A percentile compares a stretch with the other conserved stretches of the same genome.
These are phyloP conservation scores for Penicillium ochrochloron DNA, from an alignment of 495 filamentous ascomycete genomes.

Conservation along the genomic window DNA sequence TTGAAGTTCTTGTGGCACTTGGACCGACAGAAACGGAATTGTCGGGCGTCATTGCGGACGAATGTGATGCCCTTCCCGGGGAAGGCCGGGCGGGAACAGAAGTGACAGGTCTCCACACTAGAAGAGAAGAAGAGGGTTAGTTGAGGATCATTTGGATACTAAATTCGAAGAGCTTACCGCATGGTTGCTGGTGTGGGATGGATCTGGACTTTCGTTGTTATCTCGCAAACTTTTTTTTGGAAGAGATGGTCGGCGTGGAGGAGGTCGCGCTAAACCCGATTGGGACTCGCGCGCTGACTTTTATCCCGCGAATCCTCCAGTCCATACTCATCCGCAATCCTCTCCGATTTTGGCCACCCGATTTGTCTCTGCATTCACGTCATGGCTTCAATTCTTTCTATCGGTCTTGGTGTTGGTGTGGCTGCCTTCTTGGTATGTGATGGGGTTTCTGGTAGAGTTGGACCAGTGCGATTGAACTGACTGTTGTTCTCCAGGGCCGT, in stretches of 20 bases:
- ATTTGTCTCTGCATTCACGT: slow-evolving; percentile 21
- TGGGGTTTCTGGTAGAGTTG: neutral
- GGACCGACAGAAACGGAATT: slow-evolving; percentile 69
- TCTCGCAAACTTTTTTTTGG: slow-evolving; percentile 39
- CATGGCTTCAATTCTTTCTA: slow-evolving; percentile 76
- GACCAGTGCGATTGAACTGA: slow-evolving; percentile 19
- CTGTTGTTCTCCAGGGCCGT: slow-evolving; percentile 65
- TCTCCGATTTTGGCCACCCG: slow-evolving; percentile 9
- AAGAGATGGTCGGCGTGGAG: slow-evolving; percentile 39
- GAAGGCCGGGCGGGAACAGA: slow-evolving; percentile 85
- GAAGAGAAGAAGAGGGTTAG: slow-evolving; percentile 7
- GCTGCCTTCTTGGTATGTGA: slow-evolving; percentile 75
- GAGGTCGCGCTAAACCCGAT: slow-evolving; percentile 36
- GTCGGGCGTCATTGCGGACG: slow-evolving; percentile 77
- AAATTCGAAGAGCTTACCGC: slow-evolving; percentile 32
- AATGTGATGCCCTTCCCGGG: slow-evolving; percentile 90
- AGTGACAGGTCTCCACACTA: slow-evolving; percentile 87
- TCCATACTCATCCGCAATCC: slow-evolving; percentile 3
- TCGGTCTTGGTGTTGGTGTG: slow-evolving; percentile 79
- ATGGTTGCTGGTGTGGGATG: slow-evolving; percentile 37
- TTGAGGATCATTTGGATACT: neutral
- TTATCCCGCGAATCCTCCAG: slow-evolving; percentile 27
- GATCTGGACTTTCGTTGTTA: slow-evolving; percentile 26
- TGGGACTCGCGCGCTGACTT: slow-evolving; percentile 35
- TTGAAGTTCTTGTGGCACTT: slow-evolving; percentile 99